phyloP scores from a whole-genome alignment of 2,329 filamentous ascomycete genomes.

The Aspergillus melleus region DNA sequence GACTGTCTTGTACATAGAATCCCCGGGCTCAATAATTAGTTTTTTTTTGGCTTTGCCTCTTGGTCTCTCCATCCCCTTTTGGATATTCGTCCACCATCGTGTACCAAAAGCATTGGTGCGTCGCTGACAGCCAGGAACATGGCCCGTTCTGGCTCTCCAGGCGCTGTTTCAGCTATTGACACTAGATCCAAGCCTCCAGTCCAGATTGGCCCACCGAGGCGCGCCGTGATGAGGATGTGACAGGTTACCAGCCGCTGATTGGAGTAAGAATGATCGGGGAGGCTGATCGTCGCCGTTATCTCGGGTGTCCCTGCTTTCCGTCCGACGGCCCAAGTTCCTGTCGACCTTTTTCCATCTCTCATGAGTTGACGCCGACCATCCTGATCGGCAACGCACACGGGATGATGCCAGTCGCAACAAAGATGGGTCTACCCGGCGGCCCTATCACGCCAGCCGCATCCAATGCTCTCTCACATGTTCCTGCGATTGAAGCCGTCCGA shows the following conservation, averaged over 20 bases:
- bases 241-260: not conserved
- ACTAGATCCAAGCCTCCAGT: not conserved
- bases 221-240: not conserved
- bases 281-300: slow-evolving; percentile 5
- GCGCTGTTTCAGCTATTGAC: not conserved
- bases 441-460: not conserved
- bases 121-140: not conserved
- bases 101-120: not conserved
- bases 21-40: not conserved
- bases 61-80: not conserved
- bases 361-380: not conserved
- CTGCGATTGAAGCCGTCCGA: not conserved
- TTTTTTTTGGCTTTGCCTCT: too few relatives aligned
- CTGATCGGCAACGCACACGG: slow-evolving; percentile 2
- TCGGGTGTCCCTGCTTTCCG: not conserved
- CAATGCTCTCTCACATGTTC: not conserved
- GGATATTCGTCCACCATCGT: not conserved
- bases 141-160: not conserved
- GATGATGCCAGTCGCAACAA: not conserved
- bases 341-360: not conserved
- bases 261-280: slow-evolving; percentile 1
- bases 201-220: not conserved
- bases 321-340: not conserved
- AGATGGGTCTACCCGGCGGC: not conserved
- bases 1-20: not conserved